These are phyloP conservation scores for Wallacemonas collosoma DNA, from an alignment of 208 protist genomes.

Conservation along the genomic window DNA sequence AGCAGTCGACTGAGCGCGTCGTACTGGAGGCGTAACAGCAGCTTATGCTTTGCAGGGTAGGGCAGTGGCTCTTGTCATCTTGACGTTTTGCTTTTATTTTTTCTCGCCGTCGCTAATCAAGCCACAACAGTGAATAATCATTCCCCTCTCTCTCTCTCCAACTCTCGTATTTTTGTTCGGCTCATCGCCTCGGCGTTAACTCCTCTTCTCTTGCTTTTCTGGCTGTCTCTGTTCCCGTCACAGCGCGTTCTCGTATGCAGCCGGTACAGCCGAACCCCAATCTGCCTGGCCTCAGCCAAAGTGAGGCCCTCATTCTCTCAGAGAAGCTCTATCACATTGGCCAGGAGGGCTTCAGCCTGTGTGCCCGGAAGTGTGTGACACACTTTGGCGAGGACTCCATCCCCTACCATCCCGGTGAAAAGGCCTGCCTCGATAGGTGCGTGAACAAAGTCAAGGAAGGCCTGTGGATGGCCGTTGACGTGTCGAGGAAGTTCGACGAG, in stretches of 20 bases:
- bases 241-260: conserved; percentile 36
- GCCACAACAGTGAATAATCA: conserved; percentile 3
- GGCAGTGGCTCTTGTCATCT: not conserved
- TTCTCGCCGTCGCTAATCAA: not conserved
- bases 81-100: conserved; percentile 4
- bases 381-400: conserved; percentile 84
- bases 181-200: not conserved
- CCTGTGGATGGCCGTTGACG: conserved; percentile 54
- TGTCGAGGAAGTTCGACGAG: conserved; percentile 69
- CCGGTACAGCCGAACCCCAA: conserved; percentile 52
- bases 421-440: conserved; percentile 78
- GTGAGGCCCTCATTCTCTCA: conserved; percentile 62
- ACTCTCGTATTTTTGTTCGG: not conserved
- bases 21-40: no score
- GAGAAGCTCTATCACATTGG: conserved; percentile 65
- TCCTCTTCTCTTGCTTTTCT: conserved; percentile 10
- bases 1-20: no score
- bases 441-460: conserved; percentile 67
- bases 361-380: conserved; percentile 58
- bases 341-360: conserved; percentile 69
- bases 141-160: no score
- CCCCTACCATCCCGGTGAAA: conserved; percentile 79
- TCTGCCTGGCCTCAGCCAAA: conserved; percentile 55
- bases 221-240: not conserved
- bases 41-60: no score